Conservation (phyloP, 208 protist species). For the Wallacemonas sp. region DNA sequence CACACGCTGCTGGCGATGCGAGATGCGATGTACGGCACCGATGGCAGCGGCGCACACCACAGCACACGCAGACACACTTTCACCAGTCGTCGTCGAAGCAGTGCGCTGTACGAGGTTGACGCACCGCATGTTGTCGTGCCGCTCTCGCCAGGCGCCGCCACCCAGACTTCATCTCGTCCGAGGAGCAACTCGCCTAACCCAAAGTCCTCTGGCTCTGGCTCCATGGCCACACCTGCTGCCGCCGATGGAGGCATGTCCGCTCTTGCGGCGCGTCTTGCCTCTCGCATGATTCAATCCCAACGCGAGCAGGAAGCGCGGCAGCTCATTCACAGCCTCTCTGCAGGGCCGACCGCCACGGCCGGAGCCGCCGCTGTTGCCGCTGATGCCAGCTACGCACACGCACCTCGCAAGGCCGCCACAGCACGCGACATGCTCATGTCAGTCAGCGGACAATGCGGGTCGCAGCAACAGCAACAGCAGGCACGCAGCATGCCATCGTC, state of each 20-base stretch:
- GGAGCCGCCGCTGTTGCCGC: neutral
- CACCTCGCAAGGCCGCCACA: neutral
- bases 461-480: neutral
- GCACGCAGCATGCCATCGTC: neutral
- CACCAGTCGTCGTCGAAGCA: neutral
- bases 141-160: conserved; percentile 12
- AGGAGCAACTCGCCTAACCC: too few relatives aligned
- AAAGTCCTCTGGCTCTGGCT: too few relatives aligned
- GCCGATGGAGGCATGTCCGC: conserved; percentile 11
- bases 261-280: neutral
- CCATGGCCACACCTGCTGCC: too few relatives aligned
- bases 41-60: neutral
- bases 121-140: conserved; percentile 15
- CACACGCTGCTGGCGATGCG: conserved; percentile 6
- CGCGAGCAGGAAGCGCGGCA: conserved; percentile 6
- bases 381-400: neutral
- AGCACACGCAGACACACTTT: neutral
- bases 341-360: neutral
- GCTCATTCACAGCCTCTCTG: conserved; percentile 3
- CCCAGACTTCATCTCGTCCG: too few relatives aligned
- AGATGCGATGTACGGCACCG: conserved; percentile 2
- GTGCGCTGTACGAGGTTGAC: neutral
- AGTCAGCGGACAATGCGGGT: too few relatives aligned
- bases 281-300: conserved; percentile 4
- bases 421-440: neutral